Base-by-base conservation (phyloP, 2,329 filamentous ascomycete genomes). In the Alternaria triticimaculans region DNA sequence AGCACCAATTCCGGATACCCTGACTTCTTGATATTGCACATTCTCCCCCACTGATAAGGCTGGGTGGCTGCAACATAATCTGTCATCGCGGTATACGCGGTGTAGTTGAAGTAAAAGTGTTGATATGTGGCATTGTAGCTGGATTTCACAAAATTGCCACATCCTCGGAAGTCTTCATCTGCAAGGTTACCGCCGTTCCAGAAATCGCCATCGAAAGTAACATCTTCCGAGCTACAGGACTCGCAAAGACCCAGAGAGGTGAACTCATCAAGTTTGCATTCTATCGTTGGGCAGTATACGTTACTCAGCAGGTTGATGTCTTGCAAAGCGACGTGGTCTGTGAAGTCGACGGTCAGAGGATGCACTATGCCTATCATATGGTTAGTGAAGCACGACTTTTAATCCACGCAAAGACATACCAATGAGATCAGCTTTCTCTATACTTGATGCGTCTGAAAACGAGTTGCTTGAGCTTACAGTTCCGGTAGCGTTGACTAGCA, bases 31-130 rank as follows among this genome's bases (percentile, higher is more conserved):
- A 41, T n/a, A 1, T 0, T 10, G 15, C 33, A 41, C 0, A 0
- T 9, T 2, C 33, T 37, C 4, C 10, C 15, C 15, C 15, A 37
- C 4, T 4, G 0, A 5, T 0, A 0, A 1, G 15, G 7, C 2
- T n/a, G 0, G 1, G 0, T 2, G 33, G 15, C 37, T 41, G 37
- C n/a, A 41, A 41, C 8, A 9, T 41, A 1, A 18, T 41, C 8
- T 18, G 0, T 41, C 37, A 41, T 41, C 15, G 4, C 33, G 2
- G 33, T 41, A n/a, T 26, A 26, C 8, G 7, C 33, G 1, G 33
- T n/a, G 7, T 26, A 26, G 25, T 30, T 14, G 11, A 28, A 28
- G 26, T 28, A 28, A 4, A 28, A 28, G 26, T 28, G 26, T 12
- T 28, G 26, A 28, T 11, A 12, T 3, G 26, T 12, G 10, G 26